A percentile compares a stretch with the other conserved stretches of the same genome.
phyloP scores from a whole-genome alignment of 2,329 filamentous ascomycete genomes.

The Xylaria arbuscula region DNA sequence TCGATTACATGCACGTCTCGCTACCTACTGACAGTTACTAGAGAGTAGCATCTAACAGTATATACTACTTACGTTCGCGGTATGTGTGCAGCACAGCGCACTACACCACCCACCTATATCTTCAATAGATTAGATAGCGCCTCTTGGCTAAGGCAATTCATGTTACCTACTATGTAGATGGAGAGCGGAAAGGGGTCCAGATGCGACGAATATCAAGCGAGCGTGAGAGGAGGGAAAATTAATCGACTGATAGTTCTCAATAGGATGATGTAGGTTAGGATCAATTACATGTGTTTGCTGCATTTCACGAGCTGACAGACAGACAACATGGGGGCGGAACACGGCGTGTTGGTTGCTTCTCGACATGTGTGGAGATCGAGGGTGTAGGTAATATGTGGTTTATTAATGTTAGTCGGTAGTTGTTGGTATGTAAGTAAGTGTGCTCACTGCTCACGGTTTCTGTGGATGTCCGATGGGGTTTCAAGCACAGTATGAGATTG shows the following conservation, averaged over 20 bases:
- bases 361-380: neutral
- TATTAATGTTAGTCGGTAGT: neutral
- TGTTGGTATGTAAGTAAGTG: neutral
- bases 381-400: neutral
- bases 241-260: slow-evolving; percentile 22
- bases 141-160: slow-evolving; percentile 20
- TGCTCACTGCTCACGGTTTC: neutral
- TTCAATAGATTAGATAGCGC: neutral
- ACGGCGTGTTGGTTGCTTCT: neutral
- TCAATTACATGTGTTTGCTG: neutral
- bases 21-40: slow-evolving; percentile 2
- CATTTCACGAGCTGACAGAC: neutral
- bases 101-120: neutral
- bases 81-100: neutral
- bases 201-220: slow-evolving; percentile 12
- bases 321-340: slow-evolving; percentile 7
- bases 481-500: slow-evolving; percentile 13
- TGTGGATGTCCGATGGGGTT: neutral
- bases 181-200: slow-evolving; percentile 7
- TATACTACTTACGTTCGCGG: neutral
- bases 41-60: neutral
- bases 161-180: neutral
- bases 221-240: neutral
- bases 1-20: slow-evolving; percentile 10
- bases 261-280: slow-evolving; percentile 7